phyloP scores from a whole-genome alignment of 2,329 filamentous ascomycete genomes.

The Ceratocystis diversiconidia region DNA sequence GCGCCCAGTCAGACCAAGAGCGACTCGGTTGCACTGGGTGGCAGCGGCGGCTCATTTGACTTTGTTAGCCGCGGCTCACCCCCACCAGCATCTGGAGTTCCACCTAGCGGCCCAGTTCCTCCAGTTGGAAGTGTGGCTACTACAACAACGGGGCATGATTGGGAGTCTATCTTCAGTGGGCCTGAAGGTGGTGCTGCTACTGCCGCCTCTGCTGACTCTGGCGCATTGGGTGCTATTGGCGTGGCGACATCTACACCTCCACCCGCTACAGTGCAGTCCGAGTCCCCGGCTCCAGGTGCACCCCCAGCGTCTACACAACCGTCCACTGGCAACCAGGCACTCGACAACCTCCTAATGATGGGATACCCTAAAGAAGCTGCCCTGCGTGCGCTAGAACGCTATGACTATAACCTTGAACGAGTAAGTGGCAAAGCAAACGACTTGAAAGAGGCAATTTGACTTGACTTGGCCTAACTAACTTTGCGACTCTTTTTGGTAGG shows the following conservation, averaged over 20 bases:
- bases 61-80: constrained; percentile 31
- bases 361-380: constrained; percentile 65
- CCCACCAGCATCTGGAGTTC: constrained; percentile 19
- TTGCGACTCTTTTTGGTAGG: constrained; percentile 16
- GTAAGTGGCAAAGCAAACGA: constrained; percentile 37
- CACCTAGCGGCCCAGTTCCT: background rate
- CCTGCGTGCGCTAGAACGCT: constrained; percentile 74
- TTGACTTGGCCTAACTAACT: background rate
- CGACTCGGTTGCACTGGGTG: constrained; percentile 37
- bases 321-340: constrained; percentile 72
- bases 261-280: constrained; percentile 20
- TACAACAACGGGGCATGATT: constrained; percentile 53
- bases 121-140: constrained; percentile 17
- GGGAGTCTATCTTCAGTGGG: constrained; percentile 86
- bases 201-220: constrained; percentile 21
- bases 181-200: constrained; percentile 28
- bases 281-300: constrained; percentile 19
- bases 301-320: constrained; percentile 42
- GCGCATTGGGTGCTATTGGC: constrained; percentile 3
- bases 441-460: background rate
- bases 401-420: constrained; percentile 90
- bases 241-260: constrained; percentile 6
- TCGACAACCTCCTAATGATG: constrained; percentile 83
- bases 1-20: constrained; percentile 40
- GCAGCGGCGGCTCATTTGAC: constrained; percentile 44